A percentile compares a stretch with the other conserved stretches of the same genome.
Conservation (phyloP, 192 early-diverging fungal genomes). For the Lunasporangiospora selenospora region DNA sequence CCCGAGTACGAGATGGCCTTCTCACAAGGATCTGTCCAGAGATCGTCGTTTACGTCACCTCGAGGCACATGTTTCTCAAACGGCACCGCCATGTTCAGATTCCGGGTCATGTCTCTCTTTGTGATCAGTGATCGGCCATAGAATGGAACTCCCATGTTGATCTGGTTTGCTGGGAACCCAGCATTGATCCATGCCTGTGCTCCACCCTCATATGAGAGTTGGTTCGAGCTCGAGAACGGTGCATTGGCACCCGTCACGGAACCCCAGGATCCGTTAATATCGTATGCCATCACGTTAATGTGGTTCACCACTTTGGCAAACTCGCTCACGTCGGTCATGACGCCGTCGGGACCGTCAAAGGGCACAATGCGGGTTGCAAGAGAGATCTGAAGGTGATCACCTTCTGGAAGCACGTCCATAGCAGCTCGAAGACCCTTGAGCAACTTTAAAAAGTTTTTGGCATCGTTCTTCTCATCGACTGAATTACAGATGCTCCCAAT, state of each 20-base stretch:
- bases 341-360: slow-evolving; percentile 59
- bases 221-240: slow-evolving; percentile 37
- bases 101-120: slow-evolving; percentile 2
- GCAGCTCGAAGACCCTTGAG: slow-evolving; percentile 62
- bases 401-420: slow-evolving; percentile 49
- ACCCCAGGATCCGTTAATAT: slow-evolving; percentile 51
- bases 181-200: slow-evolving; percentile 63
- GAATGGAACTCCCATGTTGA: slow-evolving; percentile 67
- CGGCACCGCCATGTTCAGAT: slow-evolving; percentile 19
- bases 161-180: slow-evolving; percentile 64
- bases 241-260: slow-evolving; percentile 56
- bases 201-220: slow-evolving; percentile 52
- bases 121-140: slow-evolving; percentile 60
- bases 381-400: slow-evolving; percentile 59
- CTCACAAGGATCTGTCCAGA: slow-evolving; percentile 60
- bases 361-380: slow-evolving; percentile 69
- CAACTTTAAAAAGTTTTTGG: slow-evolving; percentile 65
- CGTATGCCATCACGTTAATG: slow-evolving; percentile 76
- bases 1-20: slow-evolving; percentile 58
- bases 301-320: slow-evolving; percentile 66
- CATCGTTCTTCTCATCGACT: slow-evolving; percentile 62
- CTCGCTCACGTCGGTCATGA: slow-evolving; percentile 60
- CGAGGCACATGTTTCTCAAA: slow-evolving; percentile 49
- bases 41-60: slow-evolving; percentile 62
- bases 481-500: slow-evolving; percentile 65